These are phyloP conservation scores for Nicotiana tabacum DNA, from an alignment of 257 asterid genomes.

Conservation along the genomic window DNA sequence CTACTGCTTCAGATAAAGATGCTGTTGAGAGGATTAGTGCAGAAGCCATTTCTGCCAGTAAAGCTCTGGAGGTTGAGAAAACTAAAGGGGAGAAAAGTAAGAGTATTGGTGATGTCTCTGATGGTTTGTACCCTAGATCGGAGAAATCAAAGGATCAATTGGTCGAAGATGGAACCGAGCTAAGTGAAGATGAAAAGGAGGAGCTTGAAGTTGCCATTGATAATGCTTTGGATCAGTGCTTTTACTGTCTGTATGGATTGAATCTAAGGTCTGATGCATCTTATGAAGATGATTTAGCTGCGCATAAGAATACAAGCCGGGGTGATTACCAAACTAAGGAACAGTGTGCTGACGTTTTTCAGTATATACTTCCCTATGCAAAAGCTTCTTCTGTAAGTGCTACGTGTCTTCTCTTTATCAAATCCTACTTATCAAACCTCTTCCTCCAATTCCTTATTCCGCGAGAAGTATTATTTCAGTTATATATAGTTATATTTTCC, in stretches of 20 bases:
- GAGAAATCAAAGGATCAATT: slow-evolving; percentile 34
- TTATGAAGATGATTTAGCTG: slow-evolving; percentile 78
- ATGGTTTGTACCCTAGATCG: slow-evolving; percentile 17
- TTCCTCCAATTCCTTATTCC: background rate
- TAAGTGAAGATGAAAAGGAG: slow-evolving; percentile 77
- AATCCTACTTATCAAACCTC: background rate
- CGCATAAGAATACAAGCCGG: slow-evolving; percentile 86
- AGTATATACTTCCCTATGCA: slow-evolving; percentile 86
- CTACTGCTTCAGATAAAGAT: slow-evolving; percentile 24
- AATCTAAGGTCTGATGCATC: slow-evolving; percentile 89
- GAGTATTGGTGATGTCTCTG: slow-evolving; percentile 29
- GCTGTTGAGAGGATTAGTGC: slow-evolving; percentile 33
- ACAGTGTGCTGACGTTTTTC: slow-evolving; percentile 97
- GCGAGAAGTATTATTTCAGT: background rate
- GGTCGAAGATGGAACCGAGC: slow-evolving; percentile 39
- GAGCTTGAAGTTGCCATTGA: slow-evolving; percentile 87
- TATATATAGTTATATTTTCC: background rate
- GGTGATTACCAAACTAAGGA: slow-evolving; percentile 98
- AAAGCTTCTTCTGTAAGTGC: slow-evolving; percentile 89
- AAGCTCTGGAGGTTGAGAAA: slow-evolving; percentile 29
- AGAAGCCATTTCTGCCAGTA: slow-evolving; percentile 30
- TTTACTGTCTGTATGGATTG: slow-evolving; percentile 89
- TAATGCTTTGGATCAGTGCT: slow-evolving; percentile 91
- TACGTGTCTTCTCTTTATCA: slow-evolving; percentile 11
- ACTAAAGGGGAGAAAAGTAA: slow-evolving; percentile 30